Percentiles rank a stretch among this genome's conserved stretches.
These are phyloP conservation scores for Geotrichum europaeum DNA, from an alignment of 1,139 yeast species.

Conservation along the genomic window DNA sequence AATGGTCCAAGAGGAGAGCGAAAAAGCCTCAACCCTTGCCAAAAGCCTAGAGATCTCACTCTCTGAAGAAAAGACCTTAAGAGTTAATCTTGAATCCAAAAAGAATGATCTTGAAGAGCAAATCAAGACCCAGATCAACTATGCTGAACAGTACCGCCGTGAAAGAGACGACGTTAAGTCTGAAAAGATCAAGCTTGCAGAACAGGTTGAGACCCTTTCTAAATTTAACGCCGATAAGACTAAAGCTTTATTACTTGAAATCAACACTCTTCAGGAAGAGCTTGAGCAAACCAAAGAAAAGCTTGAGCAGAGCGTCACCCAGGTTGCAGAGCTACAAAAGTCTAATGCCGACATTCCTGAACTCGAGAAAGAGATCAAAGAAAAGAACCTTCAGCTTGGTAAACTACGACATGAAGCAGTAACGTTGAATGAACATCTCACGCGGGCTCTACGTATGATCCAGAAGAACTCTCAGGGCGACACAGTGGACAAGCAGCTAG, in stretches of 20 bases:
- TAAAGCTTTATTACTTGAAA: neutral
- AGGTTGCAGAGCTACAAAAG: conserved; percentile 31
- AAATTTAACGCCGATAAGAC: neutral
- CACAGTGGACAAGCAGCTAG: conserved; percentile 77
- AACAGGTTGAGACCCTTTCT: neutral
- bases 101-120: conserved; percentile 14
- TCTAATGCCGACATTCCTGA: conserved; percentile 28
- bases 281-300: conserved; percentile 1
- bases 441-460: conserved; percentile 79
- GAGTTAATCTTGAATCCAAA: conserved; percentile 25
- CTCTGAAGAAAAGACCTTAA: conserved; percentile 31
- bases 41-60: conserved; percentile 39
- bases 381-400: conserved; percentile 75
- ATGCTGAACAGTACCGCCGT: conserved; percentile 15
- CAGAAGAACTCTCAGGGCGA: conserved; percentile 69
- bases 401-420: conserved; percentile 93
- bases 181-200: neutral
- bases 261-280: neutral
- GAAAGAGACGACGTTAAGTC: conserved; percentile 14
- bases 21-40: conserved; percentile 37
- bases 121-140: conserved; percentile 13
- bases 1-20: conserved; percentile 26
- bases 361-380: conserved; percentile 53
- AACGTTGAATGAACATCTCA: conserved; percentile 87
- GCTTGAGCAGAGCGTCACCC: neutral